Evolutionary conservation across 805 yeast genomes (phyloP), one percentile per base, ranked within the genome.

Genomic region (Candida tammaniensis): DNA sequence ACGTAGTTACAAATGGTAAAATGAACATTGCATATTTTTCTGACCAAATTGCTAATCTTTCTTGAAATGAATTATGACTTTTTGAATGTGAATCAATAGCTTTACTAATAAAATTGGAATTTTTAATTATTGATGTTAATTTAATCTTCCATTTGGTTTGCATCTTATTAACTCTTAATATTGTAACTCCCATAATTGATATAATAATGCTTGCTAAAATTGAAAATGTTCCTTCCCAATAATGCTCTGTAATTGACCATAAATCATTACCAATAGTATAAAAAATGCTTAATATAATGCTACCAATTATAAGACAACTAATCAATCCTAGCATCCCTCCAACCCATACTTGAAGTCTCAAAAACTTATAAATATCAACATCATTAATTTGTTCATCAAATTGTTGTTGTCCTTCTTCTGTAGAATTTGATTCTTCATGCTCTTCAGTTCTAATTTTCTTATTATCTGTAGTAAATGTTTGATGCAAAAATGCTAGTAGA

Each of bases 1-100:
- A 63, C 4, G 95, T 81, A 2, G 97, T 88, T 30, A 88, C 72
- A 49, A 88, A 80, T 1, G 97, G 96, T 25, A 87, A 61, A 22
- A 87, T 66, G 12, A 51, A 43, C 54, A 51, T 47, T 3, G 48
- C 38, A 27, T 49, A 51, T 39, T 63, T 64, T 41, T 60, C 61
- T 12, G 54, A 30, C 37, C 28, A 31, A 9, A 17, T 33, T 7
- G 20, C 33, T 10, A 43, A 24, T 30, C 27, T 30, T 21, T 37
- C 35, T 11, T 25, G 17, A 7, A 33, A 30, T 3, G 30, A 14
- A 17, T 17, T 14, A 12, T 29, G 25, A 4, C 18, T 17, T 20
- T 27, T 35, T 7, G 21, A 19, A 16, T 36, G 19, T 17, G 28
- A 18, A 13, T 27, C 35, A 11, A 40, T 43, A 5, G 53, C 49